Percentiles rank a stretch among this genome's conserved stretches.
phyloP scores from a whole-genome alignment of 768 basidiomycete genomes.

The Naganishia vaughanmartiniae region DNA sequence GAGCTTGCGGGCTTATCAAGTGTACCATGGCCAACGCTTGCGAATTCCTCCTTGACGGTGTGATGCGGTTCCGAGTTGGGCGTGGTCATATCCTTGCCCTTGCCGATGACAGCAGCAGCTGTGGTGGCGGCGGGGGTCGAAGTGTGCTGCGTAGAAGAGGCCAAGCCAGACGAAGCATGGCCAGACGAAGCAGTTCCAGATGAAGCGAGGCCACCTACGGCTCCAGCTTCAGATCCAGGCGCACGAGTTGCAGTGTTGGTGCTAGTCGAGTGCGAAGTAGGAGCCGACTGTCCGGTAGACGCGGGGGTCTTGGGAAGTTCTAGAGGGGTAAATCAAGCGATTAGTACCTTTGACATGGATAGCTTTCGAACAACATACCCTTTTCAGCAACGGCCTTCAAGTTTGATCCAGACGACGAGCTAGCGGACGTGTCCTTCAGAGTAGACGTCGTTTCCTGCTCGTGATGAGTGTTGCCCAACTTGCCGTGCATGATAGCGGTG shows the following conservation, averaged over 20 bases:
- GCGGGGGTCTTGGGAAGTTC: slow-evolving; percentile 14
- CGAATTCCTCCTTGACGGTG: slow-evolving; percentile 26
- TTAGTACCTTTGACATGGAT: neutral
- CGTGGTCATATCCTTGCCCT: slow-evolving; percentile 16
- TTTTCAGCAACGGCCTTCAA: slow-evolving; percentile 15
- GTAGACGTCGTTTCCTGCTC: slow-evolving; percentile 1
- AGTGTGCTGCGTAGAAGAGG: neutral
- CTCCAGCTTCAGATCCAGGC: slow-evolving; percentile 17
- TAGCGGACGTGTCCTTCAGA: too few relatives aligned
- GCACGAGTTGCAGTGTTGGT: slow-evolving; percentile 15
- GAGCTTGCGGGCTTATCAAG: slow-evolving; percentile 22
- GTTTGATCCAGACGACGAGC: neutral
- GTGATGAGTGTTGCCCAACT: slow-evolving; percentile 18
- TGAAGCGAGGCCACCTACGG: neutral
- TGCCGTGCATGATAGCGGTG: slow-evolving; percentile 29
- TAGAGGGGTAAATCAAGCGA: neutral
- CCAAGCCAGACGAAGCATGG: too few relatives aligned
- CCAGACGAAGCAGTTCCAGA: too few relatives aligned
- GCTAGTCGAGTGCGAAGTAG: slow-evolving; percentile 2
- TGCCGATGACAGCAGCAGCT: neutral
- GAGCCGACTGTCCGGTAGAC: neutral
- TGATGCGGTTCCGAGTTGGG: slow-evolving; percentile 26
- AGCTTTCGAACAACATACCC: slow-evolving; percentile 6
- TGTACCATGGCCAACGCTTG: slow-evolving; percentile 25
- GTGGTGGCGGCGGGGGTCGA: slow-evolving; percentile 4